Conservation (phyloP, 1,139 yeast species). For the Yamadazyma triangularis region DNA sequence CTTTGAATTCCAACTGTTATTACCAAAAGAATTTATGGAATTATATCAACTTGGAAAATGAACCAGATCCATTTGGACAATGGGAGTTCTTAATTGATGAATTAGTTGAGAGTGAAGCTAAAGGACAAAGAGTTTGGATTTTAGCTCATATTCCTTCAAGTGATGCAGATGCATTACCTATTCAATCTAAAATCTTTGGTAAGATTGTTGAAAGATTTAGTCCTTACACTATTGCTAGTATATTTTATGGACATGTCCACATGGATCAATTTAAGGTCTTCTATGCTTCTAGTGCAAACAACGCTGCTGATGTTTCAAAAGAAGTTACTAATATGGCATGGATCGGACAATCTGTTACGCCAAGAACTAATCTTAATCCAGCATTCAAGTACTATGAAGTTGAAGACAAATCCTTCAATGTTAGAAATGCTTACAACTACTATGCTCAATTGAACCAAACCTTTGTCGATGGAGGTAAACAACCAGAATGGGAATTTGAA, state of each 20-base stretch:
- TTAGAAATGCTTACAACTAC: constrained; percentile 57
- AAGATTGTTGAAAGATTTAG: constrained; percentile 63
- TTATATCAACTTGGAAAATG: constrained; percentile 47
- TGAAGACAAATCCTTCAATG: constrained; percentile 56
- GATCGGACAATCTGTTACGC: constrained; percentile 66
- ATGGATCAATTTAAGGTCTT: constrained; percentile 61
- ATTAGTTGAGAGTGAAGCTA: constrained; percentile 51
- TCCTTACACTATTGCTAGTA: constrained; percentile 63
- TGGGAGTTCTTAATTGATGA: constrained; percentile 60
- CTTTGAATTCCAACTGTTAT: constrained; percentile 65
- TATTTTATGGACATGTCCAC: constrained; percentile 73
- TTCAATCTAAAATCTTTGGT: constrained; percentile 52
- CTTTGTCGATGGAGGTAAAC: constrained; percentile 41
- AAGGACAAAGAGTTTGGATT: constrained; percentile 65
- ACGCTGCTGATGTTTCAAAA: constrained; percentile 23
- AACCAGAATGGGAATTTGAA: constrained; percentile 53
- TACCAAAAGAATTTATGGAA: constrained; percentile 62
- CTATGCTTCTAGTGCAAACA: constrained; percentile 38
- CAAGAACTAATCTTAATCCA: constrained; percentile 56
- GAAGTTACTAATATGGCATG: constrained; percentile 56
- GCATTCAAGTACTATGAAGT: constrained; percentile 72
- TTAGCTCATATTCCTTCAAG: constrained; percentile 65
- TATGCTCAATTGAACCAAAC: constrained; percentile 52
- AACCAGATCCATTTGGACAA: constrained; percentile 62
- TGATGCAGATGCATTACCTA: constrained; percentile 54